phyloP scores from a whole-genome alignment of 2,329 filamentous ascomycete genomes.

The Coniochaeta sp. region DNA sequence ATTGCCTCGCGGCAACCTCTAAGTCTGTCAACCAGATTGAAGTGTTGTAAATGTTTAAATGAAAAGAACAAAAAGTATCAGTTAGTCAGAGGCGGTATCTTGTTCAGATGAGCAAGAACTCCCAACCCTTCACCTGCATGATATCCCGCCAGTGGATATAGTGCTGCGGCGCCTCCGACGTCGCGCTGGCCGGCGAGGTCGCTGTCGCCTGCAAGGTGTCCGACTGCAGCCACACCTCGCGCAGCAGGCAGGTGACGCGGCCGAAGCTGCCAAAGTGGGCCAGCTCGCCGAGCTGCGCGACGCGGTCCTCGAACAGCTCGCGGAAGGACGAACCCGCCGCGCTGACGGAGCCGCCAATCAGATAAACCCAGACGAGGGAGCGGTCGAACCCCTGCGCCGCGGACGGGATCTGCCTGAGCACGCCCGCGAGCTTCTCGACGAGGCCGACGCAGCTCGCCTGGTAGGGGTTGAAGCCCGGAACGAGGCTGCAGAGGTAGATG shows the following conservation, averaged over 20 bases:
- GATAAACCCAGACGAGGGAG: slow-evolving; percentile 86
- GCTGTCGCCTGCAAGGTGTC: slow-evolving; percentile 29
- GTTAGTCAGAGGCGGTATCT: too few species aligned
- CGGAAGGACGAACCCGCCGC: slow-evolving; percentile 69
- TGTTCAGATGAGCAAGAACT: slow-evolving; percentile 75
- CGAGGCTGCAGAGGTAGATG: slow-evolving; percentile 93
- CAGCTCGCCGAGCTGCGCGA: slow-evolving; percentile 67
- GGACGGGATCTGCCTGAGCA: slow-evolving; percentile 74
- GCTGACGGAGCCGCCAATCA: slow-evolving; percentile 77
- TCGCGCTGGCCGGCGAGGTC: slow-evolving; percentile 25
- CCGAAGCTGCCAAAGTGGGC: slow-evolving; percentile 79
- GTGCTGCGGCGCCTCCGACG: slow-evolving; percentile 33
- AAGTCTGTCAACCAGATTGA: slow-evolving; percentile 6
- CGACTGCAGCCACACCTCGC: slow-evolving; percentile 80
- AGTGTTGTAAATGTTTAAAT: slow-evolving; percentile 8
- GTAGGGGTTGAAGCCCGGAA: slow-evolving; percentile 75
- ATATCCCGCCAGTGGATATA: slow-evolving; percentile 91
- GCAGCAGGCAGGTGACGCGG: slow-evolving; percentile 68
- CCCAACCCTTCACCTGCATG: slow-evolving; percentile 87
- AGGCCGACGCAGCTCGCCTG: slow-evolving; percentile 70
- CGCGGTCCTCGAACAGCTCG: slow-evolving; percentile 67
- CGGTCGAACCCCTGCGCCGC: slow-evolving; percentile 81
- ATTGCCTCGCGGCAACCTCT: slow-evolving; percentile 16
- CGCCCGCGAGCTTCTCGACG: slow-evolving; percentile 67
- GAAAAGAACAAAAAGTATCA: too few species aligned